These are phyloP conservation scores for Boletus rufocinnamomeus DNA, from an alignment of 768 basidiomycete species.

Conservation along the genomic window DNA sequence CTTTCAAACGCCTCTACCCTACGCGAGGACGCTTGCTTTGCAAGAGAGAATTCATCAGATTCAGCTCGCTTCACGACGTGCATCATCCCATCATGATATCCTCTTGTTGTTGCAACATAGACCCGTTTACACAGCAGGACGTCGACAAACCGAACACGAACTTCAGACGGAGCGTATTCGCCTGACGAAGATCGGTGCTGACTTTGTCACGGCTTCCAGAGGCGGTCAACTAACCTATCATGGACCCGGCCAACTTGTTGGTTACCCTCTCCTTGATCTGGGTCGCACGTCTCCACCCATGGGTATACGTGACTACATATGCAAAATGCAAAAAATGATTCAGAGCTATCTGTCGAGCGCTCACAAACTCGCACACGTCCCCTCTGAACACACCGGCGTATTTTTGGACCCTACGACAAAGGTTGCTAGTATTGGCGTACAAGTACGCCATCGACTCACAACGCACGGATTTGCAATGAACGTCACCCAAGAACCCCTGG, in stretches of 20 bases:
- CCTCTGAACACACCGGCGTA: constrained; percentile 87
- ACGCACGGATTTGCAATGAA: constrained; percentile 96
- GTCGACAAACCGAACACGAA: constrained; percentile 70
- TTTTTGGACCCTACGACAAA: constrained; percentile 83
- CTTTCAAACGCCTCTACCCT: constrained; percentile 79
- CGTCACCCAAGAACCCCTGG: constrained; percentile 73
- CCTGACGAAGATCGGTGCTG: constrained; percentile 78
- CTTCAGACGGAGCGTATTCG: constrained; percentile 61
- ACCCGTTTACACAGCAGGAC: constrained; percentile 94
- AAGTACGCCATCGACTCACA: constrained; percentile 91
- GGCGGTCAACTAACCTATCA: constrained; percentile 97
- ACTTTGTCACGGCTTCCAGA: constrained; percentile 78
- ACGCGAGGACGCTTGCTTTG: constrained; percentile 62
- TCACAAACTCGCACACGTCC: constrained; percentile 56
- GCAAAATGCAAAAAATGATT: constrained; percentile 73
- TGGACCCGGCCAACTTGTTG: constrained; percentile 95
- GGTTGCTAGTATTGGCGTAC: constrained; percentile 94
- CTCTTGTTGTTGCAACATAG: constrained; percentile 85
- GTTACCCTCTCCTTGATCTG: constrained; percentile 92
- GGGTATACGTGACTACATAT: constrained; percentile 81
- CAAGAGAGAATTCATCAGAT: constrained; percentile 72
- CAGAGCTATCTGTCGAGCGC: constrained; percentile 58
- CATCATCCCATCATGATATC: constrained; percentile 54
- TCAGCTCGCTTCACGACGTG: constrained; percentile 57
- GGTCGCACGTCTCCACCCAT: constrained; percentile 72